Base-by-base conservation (phyloP, 2,329 filamentous ascomycete species). In the Stagonosporopsis vannaccii region DNA sequence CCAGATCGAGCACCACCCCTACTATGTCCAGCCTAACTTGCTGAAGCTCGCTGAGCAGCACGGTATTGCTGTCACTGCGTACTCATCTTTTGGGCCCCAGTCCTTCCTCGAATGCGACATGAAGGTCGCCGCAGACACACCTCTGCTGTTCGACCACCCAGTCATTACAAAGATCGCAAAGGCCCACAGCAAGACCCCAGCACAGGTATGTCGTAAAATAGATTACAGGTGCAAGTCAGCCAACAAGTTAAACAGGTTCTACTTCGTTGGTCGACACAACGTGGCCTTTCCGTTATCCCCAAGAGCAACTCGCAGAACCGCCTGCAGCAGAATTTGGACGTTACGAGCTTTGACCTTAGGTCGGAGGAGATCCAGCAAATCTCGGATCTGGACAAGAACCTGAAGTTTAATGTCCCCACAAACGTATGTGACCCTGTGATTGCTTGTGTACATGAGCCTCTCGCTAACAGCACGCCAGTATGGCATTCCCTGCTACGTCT, bases 101-200 rank as follows among this genome's bases (percentile, higher is more conserved):
- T 74, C 71, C 12, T 75, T 75, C 60, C 59, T 73, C 41, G 54
- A 58, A 35, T 58, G 54, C 43, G 54, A 58, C 13, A 58, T 58
- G 54, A 58, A 58, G 39, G 36, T 58, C 3, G 54, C 54, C n/a
- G 54, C 45, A 36, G 64, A 66, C 42, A 70, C 68, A 9, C 66
- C 68, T 45, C 67, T 70, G 36, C 66, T 75, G 19, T 71, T 75
- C 37, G 63, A 72, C 43, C 73, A 75, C 60, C 62, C 71, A 81
- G 89, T 74, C 87, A 90, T 84, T 81, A 90, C 75, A 82, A 87
- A 71, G 88, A 89, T 57, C 62, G 89, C 90, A 25, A 79, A 84
- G 63, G 82, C 85, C 63, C 83, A 87, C 12, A 82, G 86, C 13
- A 84, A 90, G 49, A 87, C 87, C 8, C 83, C 91, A 6, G 89